Percentiles rank a stretch among this genome's conserved stretches.
These are phyloP conservation scores for Elaeagnus macrophylla DNA, from an alignment of 306 rosid species.

Conservation along the genomic window DNA sequence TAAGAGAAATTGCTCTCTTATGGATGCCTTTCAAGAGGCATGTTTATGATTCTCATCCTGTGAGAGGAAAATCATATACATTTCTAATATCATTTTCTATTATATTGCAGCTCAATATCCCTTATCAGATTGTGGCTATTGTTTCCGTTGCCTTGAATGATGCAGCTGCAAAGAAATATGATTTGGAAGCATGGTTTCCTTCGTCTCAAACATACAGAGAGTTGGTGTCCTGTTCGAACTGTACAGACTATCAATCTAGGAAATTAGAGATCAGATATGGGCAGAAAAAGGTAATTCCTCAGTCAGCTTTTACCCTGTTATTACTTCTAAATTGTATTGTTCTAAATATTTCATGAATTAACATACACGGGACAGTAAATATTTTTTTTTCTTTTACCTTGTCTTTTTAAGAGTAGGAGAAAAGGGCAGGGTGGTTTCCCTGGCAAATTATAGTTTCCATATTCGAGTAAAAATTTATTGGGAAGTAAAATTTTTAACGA, in stretches of 20 bases:
- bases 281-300: slow-evolving; percentile 70
- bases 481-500: too few relatives aligned
- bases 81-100: neutral
- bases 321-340: neutral
- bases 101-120: slow-evolving; percentile 56
- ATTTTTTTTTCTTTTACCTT: too few relatives aligned
- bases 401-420: too few relatives aligned
- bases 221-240: slow-evolving; percentile 89
- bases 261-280: slow-evolving; percentile 83
- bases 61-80: too few relatives aligned
- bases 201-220: slow-evolving; percentile 81
- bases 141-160: slow-evolving; percentile 98
- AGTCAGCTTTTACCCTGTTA: neutral
- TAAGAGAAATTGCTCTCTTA: neutral
- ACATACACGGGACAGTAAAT: too few relatives aligned
- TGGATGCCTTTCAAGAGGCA: neutral
- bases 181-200: slow-evolving; percentile 95
- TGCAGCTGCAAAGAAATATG: slow-evolving; percentile 95
- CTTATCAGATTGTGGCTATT: slow-evolving; percentile 76
- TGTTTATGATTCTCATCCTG: too few relatives aligned
- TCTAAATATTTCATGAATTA: neutral
- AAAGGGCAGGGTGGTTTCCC: too few relatives aligned
- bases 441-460: too few relatives aligned
- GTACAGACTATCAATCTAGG: slow-evolving; percentile 92
- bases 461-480: too few relatives aligned